Base-by-base conservation (phyloP, 148 eudicot genomes). In the Suaeda aralocaspica region DNA sequence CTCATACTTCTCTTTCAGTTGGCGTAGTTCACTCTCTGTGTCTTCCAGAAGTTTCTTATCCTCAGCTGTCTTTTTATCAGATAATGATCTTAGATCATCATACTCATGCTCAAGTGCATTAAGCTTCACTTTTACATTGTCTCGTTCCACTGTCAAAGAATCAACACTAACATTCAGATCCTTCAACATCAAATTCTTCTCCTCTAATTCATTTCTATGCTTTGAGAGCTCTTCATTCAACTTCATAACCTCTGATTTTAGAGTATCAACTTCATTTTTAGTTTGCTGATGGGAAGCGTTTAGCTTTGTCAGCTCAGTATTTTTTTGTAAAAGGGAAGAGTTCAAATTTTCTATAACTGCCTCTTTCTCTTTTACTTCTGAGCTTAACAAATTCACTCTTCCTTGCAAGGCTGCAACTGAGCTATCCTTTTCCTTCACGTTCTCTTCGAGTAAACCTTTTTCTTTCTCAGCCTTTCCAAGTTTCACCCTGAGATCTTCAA, bases 301-400 rank as follows among this genome's bases (percentile, higher is more conserved):
- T 72, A 91, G 55, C 16, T 80, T 62, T 50, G 66, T 68, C 36
- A 91, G 63, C 75, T 86, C 88, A 8, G 67, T 68, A 70, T 87
- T 89, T 70, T 86, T 89, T 30, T 68, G 76, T 15, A 79, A 75
- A 41, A 95, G 79, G 2, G 70, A 52, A 49, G 93, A 83, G 73
- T 66, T 81, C 39, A 89, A 82, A 49, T 60, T 46, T 16, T 55
- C 71, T 71, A 91, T 29, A 68, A 57, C 67, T 39, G 76, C 89
- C 67, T 89, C 97, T 80, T 91, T 91, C 59, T 70, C 84, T 67
- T 78, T 84, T 42, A 95, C 76, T 74, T 95, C 99, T 15, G 76
- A 67, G 48, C 77, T 80, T 34, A 91, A 81, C 73, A 81, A 75
- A 68, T 74, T 76, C 28, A 88, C 72, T 62, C 74, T 83, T 71